Evolutionary conservation across 2,329 filamentous ascomycete species (phyloP), one percentile per base, ranked within the genome.

Genomic region (Gremmenia infestans): DNA sequence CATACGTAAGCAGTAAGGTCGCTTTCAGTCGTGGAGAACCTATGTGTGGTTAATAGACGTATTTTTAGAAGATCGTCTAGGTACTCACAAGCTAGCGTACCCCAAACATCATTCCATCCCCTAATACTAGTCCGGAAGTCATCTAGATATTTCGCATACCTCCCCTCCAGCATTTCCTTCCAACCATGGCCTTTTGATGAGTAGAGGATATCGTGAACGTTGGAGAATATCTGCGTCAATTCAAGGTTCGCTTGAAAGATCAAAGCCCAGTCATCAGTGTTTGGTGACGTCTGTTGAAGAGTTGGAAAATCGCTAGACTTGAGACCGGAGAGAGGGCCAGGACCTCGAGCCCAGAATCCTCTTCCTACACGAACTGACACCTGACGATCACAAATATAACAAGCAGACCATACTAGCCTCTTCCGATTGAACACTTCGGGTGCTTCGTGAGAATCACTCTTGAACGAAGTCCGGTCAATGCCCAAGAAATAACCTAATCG

Each of bases 81-180:
- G 2, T 4, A 71, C 76, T 63, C 63, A 81, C 86, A 88, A 43
- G 79, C 81, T 28, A 88, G 69, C 2, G 80, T 81, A 1, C 85
- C 85, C 85, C 86, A 89, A 1, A 82, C 79, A 45, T 82, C 81
- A 63, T 89, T 87, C 86, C 87, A 89, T 47, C 81, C 81, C 54
- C 86, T 79, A 11, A 89, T 85, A 2, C 85, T 83, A 1, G 80
- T 78, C 3, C 86, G 80, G 61, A 89, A 89, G 65, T 89, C 87
- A 63, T 89, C 87, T 59, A 89, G 85, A 61, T 88, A 89, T 66
- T 88, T 85, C 58, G 88, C 86, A 65, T 89, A 89, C 62, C 87
- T 83, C 1, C 86, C 86, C 65, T 84, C 84, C 28, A 87, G 74
- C 72, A 89, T 87, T 59, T 86, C 81, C 55, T 88, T 82, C 67